phyloP scores from a whole-genome alignment of 371 early-diverging fungal species.

The Lichtheimia hyalospora region DNA sequence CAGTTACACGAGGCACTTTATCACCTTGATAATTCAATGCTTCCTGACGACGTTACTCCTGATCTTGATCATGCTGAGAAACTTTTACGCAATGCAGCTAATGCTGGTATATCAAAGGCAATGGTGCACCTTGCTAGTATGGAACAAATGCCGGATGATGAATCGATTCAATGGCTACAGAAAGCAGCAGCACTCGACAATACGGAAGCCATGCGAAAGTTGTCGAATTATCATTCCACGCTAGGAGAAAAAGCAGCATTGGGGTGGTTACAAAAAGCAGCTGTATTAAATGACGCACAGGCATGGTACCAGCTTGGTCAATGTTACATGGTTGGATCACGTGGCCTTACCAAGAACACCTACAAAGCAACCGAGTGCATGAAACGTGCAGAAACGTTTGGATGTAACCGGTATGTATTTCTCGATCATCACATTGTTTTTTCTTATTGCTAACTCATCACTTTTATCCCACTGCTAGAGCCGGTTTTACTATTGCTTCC shows the following conservation, averaged over 20 bases:
- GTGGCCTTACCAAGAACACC: conserved; percentile 6
- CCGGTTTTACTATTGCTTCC: conserved; percentile 18
- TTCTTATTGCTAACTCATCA: background rate
- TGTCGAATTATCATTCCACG: background rate
- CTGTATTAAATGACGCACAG: conserved; percentile 3
- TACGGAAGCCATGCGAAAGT: conserved; percentile 8
- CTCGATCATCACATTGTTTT: too few relatives aligned
- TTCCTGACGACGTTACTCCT: conserved; percentile 17
- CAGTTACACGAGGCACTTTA: conserved; percentile 45
- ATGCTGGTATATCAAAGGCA: conserved; percentile 29
- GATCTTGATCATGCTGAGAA: conserved; percentile 32
- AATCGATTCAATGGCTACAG: background rate
- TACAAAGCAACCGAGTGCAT: conserved; percentile 26
- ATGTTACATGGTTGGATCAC: conserved; percentile 10
- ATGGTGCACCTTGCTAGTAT: conserved; percentile 32
- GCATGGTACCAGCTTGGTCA: conserved; percentile 11
- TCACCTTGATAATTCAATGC: conserved; percentile 35
- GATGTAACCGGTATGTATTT: conserved; percentile 22
- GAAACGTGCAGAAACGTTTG: conserved; percentile 19
- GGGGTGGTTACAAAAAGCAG: conserved; percentile 12
- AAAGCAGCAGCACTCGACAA: conserved; percentile 1
- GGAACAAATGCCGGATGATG: background rate
- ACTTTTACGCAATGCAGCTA: conserved; percentile 38
- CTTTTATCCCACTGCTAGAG: conserved; percentile 15
- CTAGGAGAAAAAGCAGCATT: conserved; percentile 10